Evolutionary conservation across 208 protist species (phyloP).

Genomic region (Leptomonas seymouri): DNA sequence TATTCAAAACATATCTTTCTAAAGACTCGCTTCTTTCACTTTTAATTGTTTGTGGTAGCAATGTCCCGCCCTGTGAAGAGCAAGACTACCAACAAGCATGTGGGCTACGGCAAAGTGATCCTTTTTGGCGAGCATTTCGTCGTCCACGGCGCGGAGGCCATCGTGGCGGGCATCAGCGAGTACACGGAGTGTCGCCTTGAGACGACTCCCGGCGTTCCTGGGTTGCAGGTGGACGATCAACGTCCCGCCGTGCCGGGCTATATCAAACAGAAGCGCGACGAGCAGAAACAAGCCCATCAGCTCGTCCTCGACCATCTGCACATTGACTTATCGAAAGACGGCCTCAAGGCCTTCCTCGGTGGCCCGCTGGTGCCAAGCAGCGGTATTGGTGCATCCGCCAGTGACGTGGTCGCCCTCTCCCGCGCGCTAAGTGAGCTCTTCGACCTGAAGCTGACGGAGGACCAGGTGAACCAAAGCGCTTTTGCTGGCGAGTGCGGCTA

Average conservation of each 20-base stretch:
- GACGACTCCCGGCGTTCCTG: constrained; percentile 37
- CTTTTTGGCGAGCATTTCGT: constrained; percentile 95
- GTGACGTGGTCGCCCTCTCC: constrained; percentile 76
- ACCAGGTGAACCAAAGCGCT: constrained; percentile 68
- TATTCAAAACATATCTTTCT: not conserved
- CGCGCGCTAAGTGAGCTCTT: constrained; percentile 82
- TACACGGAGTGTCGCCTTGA: constrained; percentile 78
- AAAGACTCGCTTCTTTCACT: constrained; percentile 7
- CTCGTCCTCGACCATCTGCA: constrained; percentile 76
- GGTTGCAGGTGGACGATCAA: constrained; percentile 65
- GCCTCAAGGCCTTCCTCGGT: constrained; percentile 61
- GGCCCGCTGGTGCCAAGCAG: constrained; percentile 77
- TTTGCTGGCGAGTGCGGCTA: constrained; percentile 83
- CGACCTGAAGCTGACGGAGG: constrained; percentile 52
- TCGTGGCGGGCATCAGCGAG: constrained; percentile 82
- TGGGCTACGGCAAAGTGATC: constrained; percentile 91
- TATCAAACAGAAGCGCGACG: constrained; percentile 68
- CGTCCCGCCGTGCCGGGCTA: constrained; percentile 82
- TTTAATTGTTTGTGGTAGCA: not conserved
- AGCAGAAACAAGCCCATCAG: constrained; percentile 79
- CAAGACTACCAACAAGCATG: constrained; percentile 49
- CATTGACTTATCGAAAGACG: constrained; percentile 63
- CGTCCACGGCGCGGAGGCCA: constrained; percentile 80
- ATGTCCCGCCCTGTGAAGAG: constrained; percentile 47
- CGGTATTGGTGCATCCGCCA: constrained; percentile 84